phyloP scores from a whole-genome alignment of 1,284 basidiomycete species.

The Wallemia ichthyophaga region DNA sequence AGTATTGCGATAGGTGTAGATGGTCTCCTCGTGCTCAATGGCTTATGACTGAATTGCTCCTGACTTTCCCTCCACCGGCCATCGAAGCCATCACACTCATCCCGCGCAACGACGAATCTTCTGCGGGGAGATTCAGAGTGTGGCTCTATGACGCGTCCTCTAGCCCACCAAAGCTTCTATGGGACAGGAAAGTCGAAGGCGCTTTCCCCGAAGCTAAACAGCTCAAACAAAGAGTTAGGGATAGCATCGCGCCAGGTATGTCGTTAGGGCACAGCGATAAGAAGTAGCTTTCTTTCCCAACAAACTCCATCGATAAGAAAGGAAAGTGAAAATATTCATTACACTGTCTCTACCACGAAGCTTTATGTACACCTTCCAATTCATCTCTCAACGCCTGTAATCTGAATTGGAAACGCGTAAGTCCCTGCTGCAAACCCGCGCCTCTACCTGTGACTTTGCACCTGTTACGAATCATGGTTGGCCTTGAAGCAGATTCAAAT shows the following conservation, averaged over 20 bases:
- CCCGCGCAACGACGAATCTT: constrained; percentile 45
- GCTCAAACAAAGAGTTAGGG: constrained; percentile 61
- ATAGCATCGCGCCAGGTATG: constrained; percentile 42
- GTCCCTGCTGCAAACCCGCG: neutral
- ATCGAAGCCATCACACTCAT: constrained; percentile 35
- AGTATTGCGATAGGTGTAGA: constrained; percentile 2
- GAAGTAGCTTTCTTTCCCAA: neutral
- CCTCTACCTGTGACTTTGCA: neutral
- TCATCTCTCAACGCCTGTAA: neutral
- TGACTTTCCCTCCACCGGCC: constrained; percentile 52
- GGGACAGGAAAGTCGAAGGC: constrained; percentile 59
- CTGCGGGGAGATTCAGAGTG: constrained; percentile 56
- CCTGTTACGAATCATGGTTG: neutral
- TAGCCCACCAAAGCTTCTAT: constrained; percentile 20
- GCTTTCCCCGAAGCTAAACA: constrained; percentile 66
- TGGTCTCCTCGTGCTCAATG: constrained; percentile 58
- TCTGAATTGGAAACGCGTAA: neutral
- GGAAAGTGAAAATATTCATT: neutral
- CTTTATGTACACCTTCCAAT: neutral
- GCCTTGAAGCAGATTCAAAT: constrained; percentile 22
- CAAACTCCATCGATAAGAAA: too few species aligned
- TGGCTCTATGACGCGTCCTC: constrained; percentile 29
- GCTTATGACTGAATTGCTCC: constrained; percentile 58
- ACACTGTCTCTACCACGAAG: neutral
- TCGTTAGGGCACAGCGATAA: constrained; percentile 55